Evolutionary conservation across 108 stramenopile genomes (phyloP).

Genomic region (Licmophora abbreviata): DNA sequence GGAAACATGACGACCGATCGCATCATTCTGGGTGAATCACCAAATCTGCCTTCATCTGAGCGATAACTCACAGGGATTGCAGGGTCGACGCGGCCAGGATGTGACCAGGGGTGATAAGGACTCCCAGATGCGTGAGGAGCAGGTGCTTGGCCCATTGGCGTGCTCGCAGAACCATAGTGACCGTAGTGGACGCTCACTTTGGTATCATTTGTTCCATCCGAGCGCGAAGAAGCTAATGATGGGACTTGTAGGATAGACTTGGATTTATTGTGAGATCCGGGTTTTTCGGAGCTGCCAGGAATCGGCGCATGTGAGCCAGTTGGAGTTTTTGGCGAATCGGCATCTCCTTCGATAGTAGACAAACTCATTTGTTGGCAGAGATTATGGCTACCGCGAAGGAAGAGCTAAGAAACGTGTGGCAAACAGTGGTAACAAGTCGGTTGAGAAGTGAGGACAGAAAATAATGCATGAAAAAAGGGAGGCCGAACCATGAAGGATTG

Average conservation of each 20-base stretch:
- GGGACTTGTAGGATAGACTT: slow-evolving; percentile 27
- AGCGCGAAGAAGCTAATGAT: slow-evolving; percentile 11
- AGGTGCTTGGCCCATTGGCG: background rate
- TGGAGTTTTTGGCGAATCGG: background rate
- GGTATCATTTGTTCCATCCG: slow-evolving; percentile 4
- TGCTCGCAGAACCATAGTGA: background rate
- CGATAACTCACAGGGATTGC: slow-evolving; percentile 4
- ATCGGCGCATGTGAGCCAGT: slow-evolving; percentile 4
- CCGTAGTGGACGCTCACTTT: background rate
- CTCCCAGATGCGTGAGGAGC: background rate
- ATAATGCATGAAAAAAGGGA: background rate
- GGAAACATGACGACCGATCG: background rate
- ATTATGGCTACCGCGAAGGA: slow-evolving; percentile 31
- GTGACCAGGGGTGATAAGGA: background rate
- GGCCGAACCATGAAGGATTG: background rate
- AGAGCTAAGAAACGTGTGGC: slow-evolving; percentile 14
- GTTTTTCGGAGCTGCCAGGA: slow-evolving; percentile 4
- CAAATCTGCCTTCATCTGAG: slow-evolving; percentile 7
- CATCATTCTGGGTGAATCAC: background rate
- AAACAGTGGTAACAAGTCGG: slow-evolving; percentile 3
- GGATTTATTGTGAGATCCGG: slow-evolving; percentile 2
- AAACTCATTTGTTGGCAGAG: slow-evolving; percentile 29
- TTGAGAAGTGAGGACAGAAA: background rate
- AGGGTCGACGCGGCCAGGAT: background rate
- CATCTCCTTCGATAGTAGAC: background rate